Conservation (phyloP, 345 rosid genomes). For the Euphorbia lathyris region DNA sequence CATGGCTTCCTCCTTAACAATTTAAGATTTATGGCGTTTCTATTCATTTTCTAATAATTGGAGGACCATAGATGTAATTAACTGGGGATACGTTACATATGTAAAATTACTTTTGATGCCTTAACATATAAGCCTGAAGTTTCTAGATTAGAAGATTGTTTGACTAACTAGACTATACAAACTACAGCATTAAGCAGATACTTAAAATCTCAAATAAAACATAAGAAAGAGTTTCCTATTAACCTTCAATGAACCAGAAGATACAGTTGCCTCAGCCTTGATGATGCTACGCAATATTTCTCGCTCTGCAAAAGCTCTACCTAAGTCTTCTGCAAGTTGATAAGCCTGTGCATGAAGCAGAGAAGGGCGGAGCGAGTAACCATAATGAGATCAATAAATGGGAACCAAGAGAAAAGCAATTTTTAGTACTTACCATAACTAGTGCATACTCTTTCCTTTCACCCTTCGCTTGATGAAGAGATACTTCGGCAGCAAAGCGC, state of each 20-base stretch:
- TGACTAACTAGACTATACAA: background rate
- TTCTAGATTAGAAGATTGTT: background rate
- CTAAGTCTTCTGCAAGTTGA: slow-evolving; percentile 85
- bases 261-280: slow-evolving; percentile 52
- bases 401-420: slow-evolving; percentile 38
- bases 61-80: too few relatives aligned
- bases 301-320: slow-evolving; percentile 85
- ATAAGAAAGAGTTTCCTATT: background rate
- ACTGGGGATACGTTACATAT: too few relatives aligned
- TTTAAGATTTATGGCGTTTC: too few relatives aligned
- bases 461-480: slow-evolving; percentile 58
- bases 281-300: slow-evolving; percentile 55
- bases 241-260: slow-evolving; percentile 16
- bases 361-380: background rate
- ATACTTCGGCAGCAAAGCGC: slow-evolving; percentile 60
- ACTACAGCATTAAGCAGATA: background rate
- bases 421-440: slow-evolving; percentile 49
- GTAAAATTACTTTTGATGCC: background rate
- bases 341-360: slow-evolving; percentile 44
- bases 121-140: background rate
- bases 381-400: slow-evolving; percentile 15
- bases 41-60: too few relatives aligned
- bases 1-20: too few relatives aligned
- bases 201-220: background rate
- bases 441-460: slow-evolving; percentile 59